Percentiles rank a stretch among this genome's conserved stretches.
phyloP scores from a whole-genome alignment of 2,329 filamentous ascomycete species.

The Coniochaeta sp. region DNA sequence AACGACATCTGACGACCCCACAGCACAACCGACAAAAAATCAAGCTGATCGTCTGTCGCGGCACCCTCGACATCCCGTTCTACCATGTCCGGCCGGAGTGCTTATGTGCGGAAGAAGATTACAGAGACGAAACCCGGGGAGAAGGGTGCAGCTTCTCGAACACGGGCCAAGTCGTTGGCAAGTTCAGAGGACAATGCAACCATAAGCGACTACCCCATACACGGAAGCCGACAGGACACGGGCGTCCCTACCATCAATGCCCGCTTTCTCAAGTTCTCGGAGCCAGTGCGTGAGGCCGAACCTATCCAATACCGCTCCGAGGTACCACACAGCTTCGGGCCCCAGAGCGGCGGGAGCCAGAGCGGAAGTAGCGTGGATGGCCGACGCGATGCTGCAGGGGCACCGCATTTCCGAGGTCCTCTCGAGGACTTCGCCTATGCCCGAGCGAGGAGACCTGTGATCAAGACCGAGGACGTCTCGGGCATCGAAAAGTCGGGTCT shows the following conservation, averaged over 20 bases:
- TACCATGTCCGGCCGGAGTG: slow-evolving; percentile 51
- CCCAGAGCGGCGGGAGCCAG: slow-evolving; percentile 26
- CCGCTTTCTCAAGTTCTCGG: slow-evolving; percentile 38
- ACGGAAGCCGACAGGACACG: slow-evolving; percentile 26
- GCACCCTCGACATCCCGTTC: neutral
- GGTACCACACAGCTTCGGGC: slow-evolving; percentile 12
- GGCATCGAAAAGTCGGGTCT: slow-evolving; percentile 50
- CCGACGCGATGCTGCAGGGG: slow-evolving; percentile 19
- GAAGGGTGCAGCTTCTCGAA: slow-evolving; percentile 15
- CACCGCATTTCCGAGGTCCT: slow-evolving; percentile 18
- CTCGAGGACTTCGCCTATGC: slow-evolving; percentile 38
- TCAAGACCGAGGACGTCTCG: slow-evolving; percentile 43
- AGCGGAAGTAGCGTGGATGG: slow-evolving; percentile 30
- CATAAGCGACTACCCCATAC: slow-evolving; percentile 29
- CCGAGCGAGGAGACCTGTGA: slow-evolving; percentile 32
- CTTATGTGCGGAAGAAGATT: slow-evolving; percentile 52
- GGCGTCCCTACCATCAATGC: slow-evolving; percentile 35
- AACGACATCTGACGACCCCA: too few relatives aligned
- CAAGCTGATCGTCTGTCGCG: neutral
- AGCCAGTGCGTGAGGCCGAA: slow-evolving; percentile 27
- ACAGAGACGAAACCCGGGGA: slow-evolving; percentile 36
- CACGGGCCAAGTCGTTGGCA: slow-evolving; percentile 28
- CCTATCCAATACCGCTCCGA: slow-evolving; percentile 17
- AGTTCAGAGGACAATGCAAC: slow-evolving; percentile 29
- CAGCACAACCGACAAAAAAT: neutral